Conservation (phyloP, 177 flowering plant species). For the Vitis hybrid region DNA sequence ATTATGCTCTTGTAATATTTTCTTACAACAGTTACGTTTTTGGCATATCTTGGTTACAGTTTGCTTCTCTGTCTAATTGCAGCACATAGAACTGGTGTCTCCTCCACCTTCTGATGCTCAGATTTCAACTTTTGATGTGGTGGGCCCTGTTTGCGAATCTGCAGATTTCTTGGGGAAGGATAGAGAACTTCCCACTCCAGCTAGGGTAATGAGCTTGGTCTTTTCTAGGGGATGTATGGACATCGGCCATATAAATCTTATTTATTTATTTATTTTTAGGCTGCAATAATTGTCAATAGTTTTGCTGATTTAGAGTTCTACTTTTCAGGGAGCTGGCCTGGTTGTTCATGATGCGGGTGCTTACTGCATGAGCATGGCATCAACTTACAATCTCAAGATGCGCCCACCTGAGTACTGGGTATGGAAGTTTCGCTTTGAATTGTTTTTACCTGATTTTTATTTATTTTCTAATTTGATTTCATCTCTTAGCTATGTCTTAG, state of each 20-base stretch:
- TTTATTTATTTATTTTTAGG: no score
- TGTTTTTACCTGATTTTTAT: no score
- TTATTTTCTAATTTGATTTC: no score
- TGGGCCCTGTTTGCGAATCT: slow-evolving; percentile 97
- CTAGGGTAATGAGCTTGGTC: slow-evolving; percentile 41
- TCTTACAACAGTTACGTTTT: no score
- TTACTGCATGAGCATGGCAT: slow-evolving; percentile 99
- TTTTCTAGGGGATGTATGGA: not conserved
- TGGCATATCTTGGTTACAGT: not conserved
- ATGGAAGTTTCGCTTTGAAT: slow-evolving; percentile 7
- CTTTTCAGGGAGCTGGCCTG: slow-evolving; percentile 79
- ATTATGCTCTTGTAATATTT: no score
- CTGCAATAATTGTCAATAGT: no score
- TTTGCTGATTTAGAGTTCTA: slow-evolving; percentile 6
- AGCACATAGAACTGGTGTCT: slow-evolving; percentile 96
- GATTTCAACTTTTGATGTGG: slow-evolving; percentile 82
- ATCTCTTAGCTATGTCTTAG: no score
- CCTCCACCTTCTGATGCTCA: slow-evolving; percentile 65
- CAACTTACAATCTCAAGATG: slow-evolving; percentile 99
- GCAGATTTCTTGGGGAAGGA: slow-evolving; percentile 98
- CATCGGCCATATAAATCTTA: no score
- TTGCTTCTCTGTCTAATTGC: slow-evolving; percentile 21
- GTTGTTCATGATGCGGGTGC: slow-evolving; percentile 99
- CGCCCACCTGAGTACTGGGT: slow-evolving; percentile 99
- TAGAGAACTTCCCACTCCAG: slow-evolving; percentile 82